phyloP scores from a whole-genome alignment of 1,284 basidiomycete species.

The Schizophyllum amplum region DNA sequence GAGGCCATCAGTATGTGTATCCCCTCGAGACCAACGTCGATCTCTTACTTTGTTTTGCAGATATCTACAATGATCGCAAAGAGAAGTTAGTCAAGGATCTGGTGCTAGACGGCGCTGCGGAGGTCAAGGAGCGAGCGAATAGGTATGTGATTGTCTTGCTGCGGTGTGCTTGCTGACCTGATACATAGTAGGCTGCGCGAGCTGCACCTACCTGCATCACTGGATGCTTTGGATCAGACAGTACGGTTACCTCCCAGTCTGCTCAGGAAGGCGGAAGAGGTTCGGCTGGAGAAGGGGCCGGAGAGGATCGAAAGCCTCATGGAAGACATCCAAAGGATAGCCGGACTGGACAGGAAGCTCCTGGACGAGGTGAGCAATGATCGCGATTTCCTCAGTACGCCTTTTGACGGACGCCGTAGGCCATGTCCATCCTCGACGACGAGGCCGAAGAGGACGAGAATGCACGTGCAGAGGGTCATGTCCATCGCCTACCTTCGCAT shows the following conservation, averaged over 20 bases:
- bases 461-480: slow-evolving; percentile 38
- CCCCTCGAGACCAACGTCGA: neutral
- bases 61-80: slow-evolving; percentile 84
- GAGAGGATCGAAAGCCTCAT: slow-evolving; percentile 66
- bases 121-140: slow-evolving; percentile 58
- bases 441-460: slow-evolving; percentile 86
- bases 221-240: slow-evolving; percentile 85
- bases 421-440: slow-evolving; percentile 81
- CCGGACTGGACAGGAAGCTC: slow-evolving; percentile 52
- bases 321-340: slow-evolving; percentile 65
- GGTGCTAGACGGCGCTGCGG: slow-evolving; percentile 54
- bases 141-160: slow-evolving; percentile 41
- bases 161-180: no score
- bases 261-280: slow-evolving; percentile 80
- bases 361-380: slow-evolving; percentile 62
- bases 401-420: slow-evolving; percentile 34
- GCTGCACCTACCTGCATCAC: slow-evolving; percentile 76
- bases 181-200: slow-evolving; percentile 62
- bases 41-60: no score
- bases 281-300: slow-evolving; percentile 72
- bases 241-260: slow-evolving; percentile 86
- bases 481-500: slow-evolving; percentile 60
- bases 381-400: no score
- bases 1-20: slow-evolving; percentile 72
- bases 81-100: slow-evolving; percentile 66